These are phyloP conservation scores for Meira nashicola DNA, from an alignment of 1,284 basidiomycete species.

Conservation along the genomic window DNA sequence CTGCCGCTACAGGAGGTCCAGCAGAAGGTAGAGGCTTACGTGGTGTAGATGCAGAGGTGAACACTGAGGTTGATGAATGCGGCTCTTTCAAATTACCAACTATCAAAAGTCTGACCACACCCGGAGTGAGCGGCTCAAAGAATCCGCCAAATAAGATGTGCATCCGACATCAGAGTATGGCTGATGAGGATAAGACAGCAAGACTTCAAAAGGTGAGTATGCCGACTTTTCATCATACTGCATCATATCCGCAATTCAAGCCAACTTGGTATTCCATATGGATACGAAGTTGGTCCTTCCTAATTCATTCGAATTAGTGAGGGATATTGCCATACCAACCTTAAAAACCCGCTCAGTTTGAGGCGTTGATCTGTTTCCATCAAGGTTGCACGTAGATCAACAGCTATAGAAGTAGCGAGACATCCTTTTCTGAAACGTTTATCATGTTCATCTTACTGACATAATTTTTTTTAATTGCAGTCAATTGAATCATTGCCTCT, in stretches of 20 bases:
- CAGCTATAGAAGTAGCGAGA: conserved; percentile 41
- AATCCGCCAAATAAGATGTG: conserved; percentile 63
- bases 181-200: conserved; percentile 86
- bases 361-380: conserved; percentile 31
- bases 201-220: conserved; percentile 80
- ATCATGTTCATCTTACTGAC: conserved; percentile 7
- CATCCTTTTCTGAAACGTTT: conserved; percentile 14
- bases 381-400: conserved; percentile 25
- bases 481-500: conserved; percentile 87
- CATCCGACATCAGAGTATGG: conserved; percentile 90
- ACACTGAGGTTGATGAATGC: conserved; percentile 3
- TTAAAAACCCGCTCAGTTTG: conserved; percentile 37
- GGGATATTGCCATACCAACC: no score
- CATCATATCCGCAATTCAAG: no score
- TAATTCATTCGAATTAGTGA: no score
- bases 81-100: background rate
- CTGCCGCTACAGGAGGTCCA: background rate
- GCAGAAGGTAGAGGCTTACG: conserved; percentile 16
- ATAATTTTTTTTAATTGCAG: conserved; percentile 56
- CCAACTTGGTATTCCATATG: no score
- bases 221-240: conserved; percentile 16
- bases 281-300: no score
- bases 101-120: no score
- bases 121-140: no score
- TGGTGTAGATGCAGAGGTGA: conserved; percentile 12